These are phyloP conservation scores for Plasmodium cynomolgi DNA, from an alignment of 169 alveolate species.

Conservation along the genomic window DNA sequence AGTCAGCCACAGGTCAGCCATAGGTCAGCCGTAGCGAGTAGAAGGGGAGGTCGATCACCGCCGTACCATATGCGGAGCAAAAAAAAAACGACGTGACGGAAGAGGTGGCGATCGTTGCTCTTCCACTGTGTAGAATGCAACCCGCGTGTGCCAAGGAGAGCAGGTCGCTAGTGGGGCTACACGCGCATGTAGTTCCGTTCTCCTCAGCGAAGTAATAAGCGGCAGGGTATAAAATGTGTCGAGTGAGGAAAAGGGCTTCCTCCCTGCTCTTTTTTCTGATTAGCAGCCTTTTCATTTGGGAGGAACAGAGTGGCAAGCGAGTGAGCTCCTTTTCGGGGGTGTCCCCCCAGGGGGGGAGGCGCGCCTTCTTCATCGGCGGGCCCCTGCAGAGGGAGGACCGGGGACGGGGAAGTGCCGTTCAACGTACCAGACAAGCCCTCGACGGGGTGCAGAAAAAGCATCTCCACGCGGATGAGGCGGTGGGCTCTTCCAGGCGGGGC, in stretches of 20 bases:
- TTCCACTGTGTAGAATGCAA: not conserved
- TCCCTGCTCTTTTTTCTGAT: not conserved
- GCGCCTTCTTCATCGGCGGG: not conserved
- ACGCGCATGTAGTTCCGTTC: not conserved
- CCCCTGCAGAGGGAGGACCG: not conserved
- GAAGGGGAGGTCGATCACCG: not conserved
- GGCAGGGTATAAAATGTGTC: not conserved
- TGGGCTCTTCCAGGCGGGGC: not conserved
- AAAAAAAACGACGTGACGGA: not conserved
- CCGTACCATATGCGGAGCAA: not conserved
- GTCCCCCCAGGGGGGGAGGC: not conserved
- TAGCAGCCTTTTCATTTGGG: conserved; percentile 11
- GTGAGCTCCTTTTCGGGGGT: not conserved
- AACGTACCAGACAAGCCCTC: not conserved
- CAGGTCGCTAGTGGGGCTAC: not conserved
- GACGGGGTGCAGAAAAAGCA: not conserved
- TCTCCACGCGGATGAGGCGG: not conserved
- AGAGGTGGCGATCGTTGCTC: not conserved
- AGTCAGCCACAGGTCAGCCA: not conserved
- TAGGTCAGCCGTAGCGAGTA: not conserved
- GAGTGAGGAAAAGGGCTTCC: not conserved
- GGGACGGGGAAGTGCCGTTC: not conserved
- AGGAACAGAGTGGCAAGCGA: not conserved
- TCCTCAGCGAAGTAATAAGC: not conserved
- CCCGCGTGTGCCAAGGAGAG: not conserved